Conservation (phyloP, 805 yeast genomes). For the Saturnispora sekii region DNA sequence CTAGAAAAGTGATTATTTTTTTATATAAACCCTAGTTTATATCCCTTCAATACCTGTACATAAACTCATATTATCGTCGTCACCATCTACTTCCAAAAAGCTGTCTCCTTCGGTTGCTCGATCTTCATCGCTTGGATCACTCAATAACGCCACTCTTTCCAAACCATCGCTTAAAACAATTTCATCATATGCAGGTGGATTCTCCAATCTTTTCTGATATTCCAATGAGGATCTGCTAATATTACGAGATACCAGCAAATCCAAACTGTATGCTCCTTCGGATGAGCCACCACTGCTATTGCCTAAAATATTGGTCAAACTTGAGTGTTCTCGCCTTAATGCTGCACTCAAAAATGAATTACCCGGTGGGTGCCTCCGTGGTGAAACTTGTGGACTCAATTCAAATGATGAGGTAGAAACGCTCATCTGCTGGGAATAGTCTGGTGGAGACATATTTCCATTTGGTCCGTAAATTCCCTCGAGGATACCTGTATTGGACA, state of each 20-base stretch:
- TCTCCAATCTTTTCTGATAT: slow-evolving; percentile 10
- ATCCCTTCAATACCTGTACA: slow-evolving; percentile 3
- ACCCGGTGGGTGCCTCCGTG: slow-evolving; percentile 11
- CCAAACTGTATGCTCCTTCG: background rate
- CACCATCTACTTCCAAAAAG: background rate
- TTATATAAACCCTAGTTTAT: background rate
- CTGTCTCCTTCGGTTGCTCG: background rate
- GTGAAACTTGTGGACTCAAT: background rate
- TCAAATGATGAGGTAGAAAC: slow-evolving; percentile 1
- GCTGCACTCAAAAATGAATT: slow-evolving; percentile 1
- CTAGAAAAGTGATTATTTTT: slow-evolving; percentile 6
- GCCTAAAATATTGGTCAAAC: slow-evolving; percentile 3
- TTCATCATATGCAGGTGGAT: slow-evolving; percentile 22
- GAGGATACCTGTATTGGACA: slow-evolving; percentile 11
- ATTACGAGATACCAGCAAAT: slow-evolving; percentile 10
- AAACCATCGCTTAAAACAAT: slow-evolving; percentile 16
- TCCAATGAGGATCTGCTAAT: slow-evolving; percentile 21
- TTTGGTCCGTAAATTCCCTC: background rate
- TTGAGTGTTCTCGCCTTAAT: background rate
- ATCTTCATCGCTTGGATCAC: slow-evolving; percentile 13
- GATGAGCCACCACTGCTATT: background rate
- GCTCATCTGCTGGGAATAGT: background rate
- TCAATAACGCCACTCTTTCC: slow-evolving; percentile 19
- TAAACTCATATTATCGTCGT: slow-evolving; percentile 7
- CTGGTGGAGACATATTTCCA: slow-evolving; percentile 1